These are phyloP conservation scores for Atalantia buxifolia DNA, from an alignment of 345 rosid genomes.

Conservation along the genomic window DNA sequence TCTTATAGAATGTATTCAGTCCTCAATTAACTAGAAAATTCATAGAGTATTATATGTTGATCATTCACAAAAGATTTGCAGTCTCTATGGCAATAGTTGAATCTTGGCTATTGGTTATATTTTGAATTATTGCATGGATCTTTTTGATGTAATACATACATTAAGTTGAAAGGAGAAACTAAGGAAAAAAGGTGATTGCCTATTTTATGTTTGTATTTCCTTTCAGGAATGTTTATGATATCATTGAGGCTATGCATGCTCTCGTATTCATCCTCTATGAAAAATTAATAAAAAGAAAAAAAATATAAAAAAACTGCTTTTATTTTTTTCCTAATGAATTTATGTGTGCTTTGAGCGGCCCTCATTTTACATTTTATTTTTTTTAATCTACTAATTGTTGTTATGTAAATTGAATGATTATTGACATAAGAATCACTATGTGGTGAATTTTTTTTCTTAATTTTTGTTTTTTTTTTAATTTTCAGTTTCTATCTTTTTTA, in stretches of 20 bases:
- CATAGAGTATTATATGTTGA: neutral
- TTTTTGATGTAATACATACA: neutral
- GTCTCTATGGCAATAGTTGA: no score
- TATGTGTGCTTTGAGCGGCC: neutral
- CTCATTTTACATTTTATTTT: neutral
- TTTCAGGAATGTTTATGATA: neutral
- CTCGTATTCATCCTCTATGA: neutral
- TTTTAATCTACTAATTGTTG: neutral
- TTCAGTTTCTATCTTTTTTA: no score
- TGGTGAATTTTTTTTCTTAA: no score
- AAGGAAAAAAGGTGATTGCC: neutral
- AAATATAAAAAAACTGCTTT: no score
- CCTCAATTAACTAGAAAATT: neutral
- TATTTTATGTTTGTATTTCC: neutral
- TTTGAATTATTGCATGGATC: neutral
- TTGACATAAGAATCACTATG: neutral
- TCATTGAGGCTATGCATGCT: neutral
- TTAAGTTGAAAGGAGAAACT: neutral
- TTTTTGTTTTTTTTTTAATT: no score
- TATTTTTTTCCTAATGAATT: no score
- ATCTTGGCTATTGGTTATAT: neutral
- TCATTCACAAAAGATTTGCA: no score
- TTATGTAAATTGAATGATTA: neutral
- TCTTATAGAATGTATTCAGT: neutral
- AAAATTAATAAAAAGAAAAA: neutral